phyloP scores from a whole-genome alignment of 345 rosid species.

The Clarkia xantiana region DNA sequence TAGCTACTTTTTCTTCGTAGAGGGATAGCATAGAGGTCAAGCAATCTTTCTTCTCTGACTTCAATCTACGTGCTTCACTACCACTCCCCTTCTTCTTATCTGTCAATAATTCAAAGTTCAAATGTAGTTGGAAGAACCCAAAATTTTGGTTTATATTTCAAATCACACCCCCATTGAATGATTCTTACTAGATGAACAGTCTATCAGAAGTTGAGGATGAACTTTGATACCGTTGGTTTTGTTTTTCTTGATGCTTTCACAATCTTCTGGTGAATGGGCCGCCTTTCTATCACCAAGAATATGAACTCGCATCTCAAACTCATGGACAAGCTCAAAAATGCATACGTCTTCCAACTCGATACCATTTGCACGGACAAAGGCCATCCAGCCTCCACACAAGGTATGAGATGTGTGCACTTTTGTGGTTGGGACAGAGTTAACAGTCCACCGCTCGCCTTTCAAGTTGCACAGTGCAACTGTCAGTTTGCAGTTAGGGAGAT shows the following conservation, averaged over 20 bases:
- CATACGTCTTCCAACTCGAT: conserved; percentile 40
- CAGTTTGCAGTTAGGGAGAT: conserved; percentile 40
- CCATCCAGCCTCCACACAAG: conserved; percentile 58
- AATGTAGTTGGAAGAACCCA: background rate
- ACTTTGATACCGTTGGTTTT: conserved; percentile 20
- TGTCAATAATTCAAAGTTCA: conserved; percentile 5
- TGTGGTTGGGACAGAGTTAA: conserved; percentile 54
- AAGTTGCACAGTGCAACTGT: conserved; percentile 37
- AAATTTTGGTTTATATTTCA: background rate
- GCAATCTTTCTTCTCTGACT: conserved; percentile 14
- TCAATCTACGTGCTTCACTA: conserved; percentile 8
- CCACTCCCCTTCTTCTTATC: conserved; percentile 9
- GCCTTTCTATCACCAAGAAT: conserved; percentile 37
- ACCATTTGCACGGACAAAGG: conserved; percentile 41
- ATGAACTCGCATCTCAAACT: conserved; percentile 37
- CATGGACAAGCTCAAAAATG: conserved; percentile 33
- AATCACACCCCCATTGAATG: background rate
- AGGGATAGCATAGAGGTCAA: conserved; percentile 26
- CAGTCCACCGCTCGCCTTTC: conserved; percentile 42
- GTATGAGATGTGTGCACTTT: conserved; percentile 55
- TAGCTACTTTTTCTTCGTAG: conserved; percentile 37
- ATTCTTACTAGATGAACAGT: conserved; percentile 9
- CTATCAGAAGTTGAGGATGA: conserved; percentile 18
- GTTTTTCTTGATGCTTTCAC: conserved; percentile 19
- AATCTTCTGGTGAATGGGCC: conserved; percentile 11